These are phyloP conservation scores for Microdochium nivale DNA, from an alignment of 2,329 filamentous ascomycete genomes.

Conservation along the genomic window DNA sequence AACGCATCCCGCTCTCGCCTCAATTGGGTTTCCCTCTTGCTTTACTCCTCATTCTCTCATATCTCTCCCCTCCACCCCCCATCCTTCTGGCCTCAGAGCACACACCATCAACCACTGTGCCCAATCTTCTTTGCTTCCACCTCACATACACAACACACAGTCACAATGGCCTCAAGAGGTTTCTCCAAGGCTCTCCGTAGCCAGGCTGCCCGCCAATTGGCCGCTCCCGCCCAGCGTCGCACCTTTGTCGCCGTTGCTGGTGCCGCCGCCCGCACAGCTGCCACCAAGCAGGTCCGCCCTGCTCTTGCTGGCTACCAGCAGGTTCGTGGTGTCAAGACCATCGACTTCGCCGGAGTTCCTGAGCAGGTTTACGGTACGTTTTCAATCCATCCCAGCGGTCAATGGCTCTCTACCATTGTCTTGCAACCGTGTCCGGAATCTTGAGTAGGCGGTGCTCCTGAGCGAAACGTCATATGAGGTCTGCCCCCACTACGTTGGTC, in stretches of 20 bases:
- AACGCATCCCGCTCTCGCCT: neutral
- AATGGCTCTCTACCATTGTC: no score
- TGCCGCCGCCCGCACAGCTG: slow-evolving; percentile 44
- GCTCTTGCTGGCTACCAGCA: slow-evolving; percentile 46
- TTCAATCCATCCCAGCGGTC: neutral
- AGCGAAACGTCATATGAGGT: neutral
- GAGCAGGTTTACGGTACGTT: slow-evolving; percentile 84
- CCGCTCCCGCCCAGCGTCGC: slow-evolving; percentile 49
- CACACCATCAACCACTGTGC: neutral
- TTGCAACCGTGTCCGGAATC: no score
- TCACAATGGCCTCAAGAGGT: slow-evolving; percentile 70
- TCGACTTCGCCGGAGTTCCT: slow-evolving; percentile 94
- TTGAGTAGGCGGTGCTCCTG: no score
- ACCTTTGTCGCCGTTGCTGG: slow-evolving; percentile 55
- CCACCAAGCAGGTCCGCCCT: slow-evolving; percentile 36
- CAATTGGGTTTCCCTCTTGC: neutral
- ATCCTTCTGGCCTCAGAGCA: neutral
- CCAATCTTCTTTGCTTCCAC: slow-evolving; percentile 7
- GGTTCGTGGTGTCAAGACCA: slow-evolving; percentile 89
- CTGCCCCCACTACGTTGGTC: slow-evolving; percentile 1
- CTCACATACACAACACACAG: slow-evolving; percentile 15
- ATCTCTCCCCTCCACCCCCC: neutral
- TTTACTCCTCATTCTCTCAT: neutral
- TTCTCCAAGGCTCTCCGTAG: slow-evolving; percentile 60
- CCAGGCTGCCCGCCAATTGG: slow-evolving; percentile 55